phyloP scores from a whole-genome alignment of 129 eudicot species.

The Deinandra increscens region DNA sequence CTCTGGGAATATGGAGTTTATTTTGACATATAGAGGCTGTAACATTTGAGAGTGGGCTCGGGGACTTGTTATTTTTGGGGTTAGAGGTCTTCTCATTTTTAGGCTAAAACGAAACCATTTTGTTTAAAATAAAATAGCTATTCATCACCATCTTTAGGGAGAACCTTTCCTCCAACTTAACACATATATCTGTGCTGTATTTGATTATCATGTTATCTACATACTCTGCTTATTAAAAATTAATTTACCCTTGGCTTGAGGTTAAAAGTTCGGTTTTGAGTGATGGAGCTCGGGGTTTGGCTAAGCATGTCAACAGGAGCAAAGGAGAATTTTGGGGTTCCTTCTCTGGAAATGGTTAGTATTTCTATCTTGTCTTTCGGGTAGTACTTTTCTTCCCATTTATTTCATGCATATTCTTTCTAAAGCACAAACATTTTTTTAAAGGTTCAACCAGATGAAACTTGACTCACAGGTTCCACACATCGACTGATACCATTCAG shows the following conservation, averaged over 20 bases:
- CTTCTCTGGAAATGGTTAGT: constrained; percentile 71
- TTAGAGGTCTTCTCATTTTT: neutral
- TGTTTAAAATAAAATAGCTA: neutral
- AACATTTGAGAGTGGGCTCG: neutral
- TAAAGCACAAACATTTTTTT: neutral
- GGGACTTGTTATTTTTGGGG: neutral
- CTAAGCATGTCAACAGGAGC: constrained; percentile 81
- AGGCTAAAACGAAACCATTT: neutral
- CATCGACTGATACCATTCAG: neutral
- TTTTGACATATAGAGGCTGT: neutral
- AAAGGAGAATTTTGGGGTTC: constrained; percentile 65
- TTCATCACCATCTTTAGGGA: neutral
- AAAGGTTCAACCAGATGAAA: neutral
- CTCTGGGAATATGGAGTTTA: neutral
- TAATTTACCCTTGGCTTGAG: constrained; percentile 46
- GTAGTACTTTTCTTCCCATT: constrained; percentile 7
- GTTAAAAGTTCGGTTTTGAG: constrained; percentile 67
- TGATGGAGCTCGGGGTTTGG: constrained; percentile 85
- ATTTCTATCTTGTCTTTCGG: neutral
- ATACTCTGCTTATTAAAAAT: constrained; percentile 16
- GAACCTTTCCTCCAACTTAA: neutral
- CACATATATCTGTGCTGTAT: neutral
- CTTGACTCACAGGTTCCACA: constrained; percentile 8
- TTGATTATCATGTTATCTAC: constrained; percentile 1
- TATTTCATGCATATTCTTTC: neutral